These are phyloP conservation scores for Chlamydomonas sp. DNA, from an alignment of 139 green algal genomes.

Conservation along the genomic window DNA sequence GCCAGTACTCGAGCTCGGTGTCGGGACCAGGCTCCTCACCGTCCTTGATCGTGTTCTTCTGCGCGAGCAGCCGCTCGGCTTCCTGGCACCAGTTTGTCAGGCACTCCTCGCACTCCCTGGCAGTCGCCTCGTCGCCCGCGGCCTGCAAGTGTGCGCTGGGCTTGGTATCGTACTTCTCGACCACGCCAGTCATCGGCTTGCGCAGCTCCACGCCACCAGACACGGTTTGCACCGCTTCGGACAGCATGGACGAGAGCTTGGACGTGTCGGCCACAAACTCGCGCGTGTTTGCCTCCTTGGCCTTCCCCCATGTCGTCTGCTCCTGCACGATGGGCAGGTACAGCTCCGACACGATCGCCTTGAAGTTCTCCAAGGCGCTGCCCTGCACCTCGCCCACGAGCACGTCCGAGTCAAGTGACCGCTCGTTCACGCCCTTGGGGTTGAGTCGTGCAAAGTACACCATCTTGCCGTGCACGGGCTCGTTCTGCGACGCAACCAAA, in stretches of 20 bases:
- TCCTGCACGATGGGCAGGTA: slow-evolving; percentile 72
- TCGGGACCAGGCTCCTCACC: slow-evolving; percentile 66
- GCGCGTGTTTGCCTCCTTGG: slow-evolving; percentile 39
- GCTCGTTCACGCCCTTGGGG: slow-evolving; percentile 62
- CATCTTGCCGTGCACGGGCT: slow-evolving; percentile 48
- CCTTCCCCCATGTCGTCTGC: slow-evolving; percentile 56
- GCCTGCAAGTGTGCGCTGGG: slow-evolving; percentile 45
- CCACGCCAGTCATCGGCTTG: slow-evolving; percentile 52
- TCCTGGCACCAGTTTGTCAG: slow-evolving; percentile 64
- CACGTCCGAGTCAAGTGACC: slow-evolving; percentile 51
- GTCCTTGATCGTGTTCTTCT: slow-evolving; percentile 46
- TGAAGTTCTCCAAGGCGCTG: slow-evolving; percentile 58
- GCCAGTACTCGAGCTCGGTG: slow-evolving; percentile 85
- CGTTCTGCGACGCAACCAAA: slow-evolving; percentile 42
- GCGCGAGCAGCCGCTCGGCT: slow-evolving; percentile 44
- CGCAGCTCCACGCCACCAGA: slow-evolving; percentile 59
- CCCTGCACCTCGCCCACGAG: slow-evolving; percentile 37
- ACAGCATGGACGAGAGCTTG: slow-evolving; percentile 66
- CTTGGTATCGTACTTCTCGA: slow-evolving; percentile 51
- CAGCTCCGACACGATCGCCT: slow-evolving; percentile 63
- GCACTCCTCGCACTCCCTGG: slow-evolving; percentile 40
- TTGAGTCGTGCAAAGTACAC: slow-evolving; percentile 62
- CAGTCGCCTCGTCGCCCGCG: slow-evolving; percentile 32
- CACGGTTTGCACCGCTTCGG: slow-evolving; percentile 57
- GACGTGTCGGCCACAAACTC: slow-evolving; percentile 28